Base-by-base conservation (phyloP, 2,329 filamentous ascomycete genomes). In the Cordyceps fumosorosea region DNA sequence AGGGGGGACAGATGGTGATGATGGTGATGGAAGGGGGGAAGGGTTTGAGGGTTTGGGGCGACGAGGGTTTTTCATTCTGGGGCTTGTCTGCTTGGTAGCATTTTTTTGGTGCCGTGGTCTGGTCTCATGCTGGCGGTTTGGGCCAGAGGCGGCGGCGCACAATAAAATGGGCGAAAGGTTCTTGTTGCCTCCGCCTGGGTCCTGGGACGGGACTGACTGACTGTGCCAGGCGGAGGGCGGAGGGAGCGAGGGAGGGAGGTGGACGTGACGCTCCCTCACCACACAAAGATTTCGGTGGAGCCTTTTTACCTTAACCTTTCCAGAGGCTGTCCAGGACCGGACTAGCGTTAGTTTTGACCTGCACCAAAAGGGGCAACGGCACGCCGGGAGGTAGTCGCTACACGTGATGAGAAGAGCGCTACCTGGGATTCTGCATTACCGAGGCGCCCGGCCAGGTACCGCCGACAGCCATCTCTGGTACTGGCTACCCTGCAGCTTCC, bases 51-150 rank as follows among this genome's bases (percentile, higher is more conserved):
- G 29, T 7, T 52, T 59, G 64, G 64, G 63, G 60, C 45, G 59
- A 66, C 69, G 71, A 66, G 69, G 68, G 65, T 67, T 69, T 69
- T 71, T 68, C 66, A 68, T 69, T 68, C 66, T 67, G 67, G 71
- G 69, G 69, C 60, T 54, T 32, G 66, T 67, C 66, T 74, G 72
- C 74, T 73, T 74, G 70, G 72, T 70, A 70, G 67, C 68, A 54
- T 54, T 67, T 71, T 73, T 64, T 63, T 70, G 70, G 53, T 56
- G 60, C 54, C 54, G 54, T 75, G 71, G 73, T 74, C 70, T 74
- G 71, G 73, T 74, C 70, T 75, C 71, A 75, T 75, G 73, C 72
- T 73, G 71, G 72, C 69, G 71, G 73, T 75, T 69, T 71, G 73
- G 72, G 72, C 71, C 69, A 69, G 70, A 72, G 47, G 60, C 60